A percentile compares a stretch with the other conserved stretches of the same genome.
Conservation (phyloP, 352 stramenopile genomes). For the Globisporangium paddicum region DNA sequence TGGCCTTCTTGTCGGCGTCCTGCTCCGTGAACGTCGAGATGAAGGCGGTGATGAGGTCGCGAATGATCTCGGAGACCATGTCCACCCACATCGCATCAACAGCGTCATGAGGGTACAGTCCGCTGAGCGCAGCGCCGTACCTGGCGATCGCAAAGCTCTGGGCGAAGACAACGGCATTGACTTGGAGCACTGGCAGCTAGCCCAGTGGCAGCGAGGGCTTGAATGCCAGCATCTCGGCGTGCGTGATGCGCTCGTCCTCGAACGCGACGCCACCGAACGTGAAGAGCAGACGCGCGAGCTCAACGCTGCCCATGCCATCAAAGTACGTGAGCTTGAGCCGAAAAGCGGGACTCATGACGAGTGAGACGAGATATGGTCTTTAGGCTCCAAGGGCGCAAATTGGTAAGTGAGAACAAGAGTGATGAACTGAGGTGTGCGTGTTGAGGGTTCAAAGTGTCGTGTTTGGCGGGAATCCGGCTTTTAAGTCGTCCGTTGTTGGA, state of each 20-base stretch:
- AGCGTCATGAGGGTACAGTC: slow-evolving; percentile 52
- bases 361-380: too few species aligned
- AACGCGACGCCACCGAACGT: slow-evolving; percentile 53
- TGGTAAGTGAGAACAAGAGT: too few species aligned
- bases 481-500: too few species aligned
- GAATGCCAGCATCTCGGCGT: slow-evolving; percentile 34
- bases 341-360: not conserved
- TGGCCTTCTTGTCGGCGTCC: slow-evolving; percentile 34
- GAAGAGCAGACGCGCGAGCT: slow-evolving; percentile 59
- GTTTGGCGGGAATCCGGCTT: too few species aligned
- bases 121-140: slow-evolving; percentile 46
- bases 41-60: slow-evolving; percentile 27
- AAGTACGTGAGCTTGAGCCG: slow-evolving; percentile 78
- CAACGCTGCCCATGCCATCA: slow-evolving; percentile 33
- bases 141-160: slow-evolving; percentile 61
- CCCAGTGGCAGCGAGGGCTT: slow-evolving; percentile 52
- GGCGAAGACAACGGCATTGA: slow-evolving; percentile 38
- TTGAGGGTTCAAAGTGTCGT: too few species aligned
- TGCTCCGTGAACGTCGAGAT: slow-evolving; percentile 29
- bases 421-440: too few species aligned
- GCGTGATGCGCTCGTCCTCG: slow-evolving; percentile 48
- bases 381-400: too few species aligned
- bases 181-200: slow-evolving; percentile 46
- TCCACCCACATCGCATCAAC: slow-evolving; percentile 50
- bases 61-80: slow-evolving; percentile 41